A percentile compares a stretch with the other conserved stretches of the same genome.
Conservation (phyloP, 352 stramenopile genomes). For the Globisporangium okanoganense region DNA sequence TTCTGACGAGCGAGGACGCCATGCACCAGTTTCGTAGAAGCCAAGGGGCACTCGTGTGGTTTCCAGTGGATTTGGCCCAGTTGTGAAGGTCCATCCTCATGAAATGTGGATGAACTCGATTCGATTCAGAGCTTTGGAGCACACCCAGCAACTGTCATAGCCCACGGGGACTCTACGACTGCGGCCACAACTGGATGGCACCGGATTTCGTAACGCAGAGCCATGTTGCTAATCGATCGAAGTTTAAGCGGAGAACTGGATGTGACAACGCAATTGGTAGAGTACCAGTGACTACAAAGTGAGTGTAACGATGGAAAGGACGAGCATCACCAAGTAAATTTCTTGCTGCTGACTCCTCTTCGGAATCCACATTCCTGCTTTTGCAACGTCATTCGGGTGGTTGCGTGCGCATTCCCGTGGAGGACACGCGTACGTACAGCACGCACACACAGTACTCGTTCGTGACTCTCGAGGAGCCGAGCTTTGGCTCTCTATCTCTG, state of each 20-base stretch:
- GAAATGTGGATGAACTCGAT: neutral
- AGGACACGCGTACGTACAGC: neutral
- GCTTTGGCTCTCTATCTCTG: no score
- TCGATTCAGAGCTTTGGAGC: neutral
- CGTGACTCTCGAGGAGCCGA: neutral
- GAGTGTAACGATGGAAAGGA: neutral
- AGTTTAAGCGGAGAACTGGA: conserved; percentile 3
- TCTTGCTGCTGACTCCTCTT: neutral
- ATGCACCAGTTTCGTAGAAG: neutral
- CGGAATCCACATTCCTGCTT: neutral
- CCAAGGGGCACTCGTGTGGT: neutral
- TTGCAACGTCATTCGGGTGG: neutral
- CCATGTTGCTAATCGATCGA: neutral
- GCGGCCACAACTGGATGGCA: conserved; percentile 1
- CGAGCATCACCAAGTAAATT: neutral
- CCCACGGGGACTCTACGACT: neutral
- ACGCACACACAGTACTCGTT: neutral
- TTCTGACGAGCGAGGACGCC: neutral
- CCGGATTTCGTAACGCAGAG: neutral
- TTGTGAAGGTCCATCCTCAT: no score
- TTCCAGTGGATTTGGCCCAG: no score
- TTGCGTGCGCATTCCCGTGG: no score
- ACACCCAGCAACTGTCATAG: neutral
- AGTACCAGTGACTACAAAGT: no score
- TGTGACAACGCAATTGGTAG: neutral